A percentile compares a stretch with the other conserved stretches of the same genome.
Evolutionary conservation across 176 grass and related monocot species (phyloP).

Genomic region (Oryza australiensis): DNA sequence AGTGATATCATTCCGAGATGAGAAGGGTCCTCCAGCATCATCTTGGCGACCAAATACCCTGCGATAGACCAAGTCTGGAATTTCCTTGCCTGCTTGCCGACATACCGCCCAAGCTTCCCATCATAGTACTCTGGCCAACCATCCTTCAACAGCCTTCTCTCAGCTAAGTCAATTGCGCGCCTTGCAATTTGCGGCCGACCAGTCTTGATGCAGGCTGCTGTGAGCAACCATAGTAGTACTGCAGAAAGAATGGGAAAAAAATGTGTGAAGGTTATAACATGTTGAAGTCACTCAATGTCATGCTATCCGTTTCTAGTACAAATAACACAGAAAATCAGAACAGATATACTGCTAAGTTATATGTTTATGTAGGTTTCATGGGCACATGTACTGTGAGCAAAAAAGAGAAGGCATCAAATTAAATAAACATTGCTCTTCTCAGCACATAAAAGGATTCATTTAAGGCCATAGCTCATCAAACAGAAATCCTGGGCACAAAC

Average conservation of each 20-base stretch:
- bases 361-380: neutral
- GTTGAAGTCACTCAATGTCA: neutral
- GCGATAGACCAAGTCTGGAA: conserved; percentile 93
- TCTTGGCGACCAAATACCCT: conserved; percentile 94
- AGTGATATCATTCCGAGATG: conserved; percentile 71
- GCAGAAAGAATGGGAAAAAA: conserved; percentile 21
- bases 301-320: neutral
- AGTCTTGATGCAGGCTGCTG: conserved; percentile 85
- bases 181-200: conserved; percentile 76
- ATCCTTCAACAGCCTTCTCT: conserved; percentile 74
- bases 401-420: neutral
- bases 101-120: conserved; percentile 75
- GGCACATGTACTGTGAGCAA: neutral
- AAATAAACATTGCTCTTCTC: neutral
- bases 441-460: neutral
- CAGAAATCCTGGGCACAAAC: neutral
- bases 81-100: conserved; percentile 90
- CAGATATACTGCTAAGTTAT: neutral
- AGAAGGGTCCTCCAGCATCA: conserved; percentile 85
- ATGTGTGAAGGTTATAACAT: neutral
- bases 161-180: conserved; percentile 72
- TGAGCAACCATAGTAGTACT: conserved; percentile 94
- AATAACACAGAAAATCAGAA: conserved; percentile 19
- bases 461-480: neutral
- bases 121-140: conserved; percentile 99